Conservation (phyloP, 1,284 basidiomycete genomes). For the Ceratobasidium sp. region DNA sequence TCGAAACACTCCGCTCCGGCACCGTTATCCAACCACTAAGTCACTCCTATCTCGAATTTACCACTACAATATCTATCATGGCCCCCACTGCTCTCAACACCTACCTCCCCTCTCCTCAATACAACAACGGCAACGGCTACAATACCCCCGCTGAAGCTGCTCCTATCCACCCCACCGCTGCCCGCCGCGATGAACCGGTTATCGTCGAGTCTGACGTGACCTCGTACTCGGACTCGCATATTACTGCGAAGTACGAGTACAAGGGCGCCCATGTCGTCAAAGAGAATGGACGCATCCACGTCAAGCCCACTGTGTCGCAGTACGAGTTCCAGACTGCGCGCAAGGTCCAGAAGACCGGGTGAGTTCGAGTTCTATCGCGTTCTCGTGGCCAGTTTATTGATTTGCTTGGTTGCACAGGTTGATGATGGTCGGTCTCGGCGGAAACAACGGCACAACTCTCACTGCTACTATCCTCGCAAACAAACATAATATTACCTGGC, state of each 20-base stretch:
- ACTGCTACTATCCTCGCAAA: constrained; percentile 97
- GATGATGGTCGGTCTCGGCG: constrained; percentile 97
- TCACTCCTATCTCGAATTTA: background rate
- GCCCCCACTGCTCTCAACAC: constrained; percentile 51
- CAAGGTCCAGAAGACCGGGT: constrained; percentile 94
- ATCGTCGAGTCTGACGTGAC: constrained; percentile 89
- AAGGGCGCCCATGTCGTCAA: constrained; percentile 82
- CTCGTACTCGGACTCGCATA: constrained; percentile 82
- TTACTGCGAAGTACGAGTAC: constrained; percentile 87
- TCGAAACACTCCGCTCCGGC: constrained; percentile 41
- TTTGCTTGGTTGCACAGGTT: constrained; percentile 67
- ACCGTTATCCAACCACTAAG: constrained; percentile 39
- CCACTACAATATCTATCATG: constrained; percentile 16
- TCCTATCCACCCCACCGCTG: constrained; percentile 87
- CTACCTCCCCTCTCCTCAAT: constrained; percentile 51
- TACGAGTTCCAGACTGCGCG: constrained; percentile 95
- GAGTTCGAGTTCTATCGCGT: constrained; percentile 56
- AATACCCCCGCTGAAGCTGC: constrained; percentile 68
- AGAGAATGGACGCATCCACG: constrained; percentile 76
- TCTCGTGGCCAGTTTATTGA: constrained; percentile 22
- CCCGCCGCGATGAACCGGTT: constrained; percentile 80
- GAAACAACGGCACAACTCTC: constrained; percentile 97
- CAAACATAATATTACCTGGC: constrained; percentile 94
- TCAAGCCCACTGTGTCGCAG: constrained; percentile 79
- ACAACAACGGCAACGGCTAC: constrained; percentile 70